Evolutionary conservation across 768 basidiomycete genomes (phyloP).

Genomic region (Harrya chromipes): DNA sequence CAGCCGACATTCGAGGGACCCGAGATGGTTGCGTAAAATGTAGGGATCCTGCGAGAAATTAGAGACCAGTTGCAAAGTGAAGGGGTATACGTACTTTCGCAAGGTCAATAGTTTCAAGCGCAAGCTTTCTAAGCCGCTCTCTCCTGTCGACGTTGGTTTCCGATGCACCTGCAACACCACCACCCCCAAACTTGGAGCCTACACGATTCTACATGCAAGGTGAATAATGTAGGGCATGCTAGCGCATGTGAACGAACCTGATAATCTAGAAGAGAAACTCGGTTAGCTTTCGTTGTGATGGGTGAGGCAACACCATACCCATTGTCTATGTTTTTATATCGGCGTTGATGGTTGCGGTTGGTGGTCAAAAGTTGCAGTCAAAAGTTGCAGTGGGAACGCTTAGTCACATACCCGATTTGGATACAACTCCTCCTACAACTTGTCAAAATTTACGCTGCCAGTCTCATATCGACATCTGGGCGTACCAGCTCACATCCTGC

Average conservation of each 20-base stretch:
- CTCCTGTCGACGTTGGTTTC: conserved; percentile 95
- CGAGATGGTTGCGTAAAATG: conserved; percentile 97
- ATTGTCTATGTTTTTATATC: conserved; percentile 13
- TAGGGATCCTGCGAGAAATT: conserved; percentile 76
- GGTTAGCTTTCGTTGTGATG: conserved; percentile 3
- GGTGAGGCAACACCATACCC: conserved; percentile 25
- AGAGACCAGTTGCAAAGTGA: neutral
- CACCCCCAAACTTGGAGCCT: conserved; percentile 93
- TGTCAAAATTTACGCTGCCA: conserved; percentile 14
- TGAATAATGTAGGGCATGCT: neutral
- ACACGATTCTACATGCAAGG: conserved; percentile 74
- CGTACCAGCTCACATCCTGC: too few species aligned
- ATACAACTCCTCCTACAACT: neutral
- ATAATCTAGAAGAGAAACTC: conserved; percentile 46
- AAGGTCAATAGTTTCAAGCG: conserved; percentile 95
- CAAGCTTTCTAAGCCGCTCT: conserved; percentile 92
- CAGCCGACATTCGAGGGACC: conserved; percentile 96
- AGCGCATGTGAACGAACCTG: conserved; percentile 45
- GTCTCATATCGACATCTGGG: too few species aligned
- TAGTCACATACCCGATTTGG: conserved; percentile 16
- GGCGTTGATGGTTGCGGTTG: neutral
- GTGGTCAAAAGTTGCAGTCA: neutral
- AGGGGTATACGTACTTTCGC: conserved; percentile 65
- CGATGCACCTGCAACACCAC: conserved; percentile 91
- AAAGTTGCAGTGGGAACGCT: too few species aligned